Base-by-base conservation (phyloP, 2,329 filamentous ascomycete species). In the Triangularia verruculosa region DNA sequence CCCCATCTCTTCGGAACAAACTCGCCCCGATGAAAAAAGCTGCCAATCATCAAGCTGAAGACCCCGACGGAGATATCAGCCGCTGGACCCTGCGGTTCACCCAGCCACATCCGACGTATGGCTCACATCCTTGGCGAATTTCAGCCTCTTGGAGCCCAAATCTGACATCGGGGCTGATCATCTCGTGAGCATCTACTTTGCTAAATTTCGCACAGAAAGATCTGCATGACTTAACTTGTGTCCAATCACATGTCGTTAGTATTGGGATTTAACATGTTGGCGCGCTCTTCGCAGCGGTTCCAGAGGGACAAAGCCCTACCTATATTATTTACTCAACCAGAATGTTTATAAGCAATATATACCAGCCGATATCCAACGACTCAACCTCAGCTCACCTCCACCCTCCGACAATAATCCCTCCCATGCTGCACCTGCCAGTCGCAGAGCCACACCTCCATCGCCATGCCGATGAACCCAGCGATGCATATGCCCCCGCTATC, bases 401-500 rank as follows among this genome's bases (percentile, higher is more conserved):
- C 86, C 68, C 81, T 79, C 65, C 80, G 84, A 72, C 91, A 94
- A 81, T 86, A 93, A 64, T 91, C 86, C 68, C 91, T 83, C 2
- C 94, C 94, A 69, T 89, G 88, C n/a, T 76, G 76, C 24, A 96
- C 90, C 77, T 98, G 93, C 84, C 90, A 96, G 56, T 83, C 82
- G 75, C 95, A 99, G 24, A 98, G 77, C 74, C 85, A 84, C 1
- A 90, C 87, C 67, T 98, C 94, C 75, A 97, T 82, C 2, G 80
- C 82, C 83, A 97, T 94, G 47, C 93, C 89, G 9, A 97, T 71
- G 57, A 98, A 87, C 0, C 92, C 92, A 0, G 94, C 94, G 12
- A 96, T 83, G 72, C 92, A 97, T 32, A 98, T 96, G 0, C 95
- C 94, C 0, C 81, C 93, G 47, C 91, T 95, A 74, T 98, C 95